Percentiles rank a stretch among this genome's conserved stretches.
Conservation (phyloP, 257 asterid genomes). For the Solanum neorickii region DNA sequence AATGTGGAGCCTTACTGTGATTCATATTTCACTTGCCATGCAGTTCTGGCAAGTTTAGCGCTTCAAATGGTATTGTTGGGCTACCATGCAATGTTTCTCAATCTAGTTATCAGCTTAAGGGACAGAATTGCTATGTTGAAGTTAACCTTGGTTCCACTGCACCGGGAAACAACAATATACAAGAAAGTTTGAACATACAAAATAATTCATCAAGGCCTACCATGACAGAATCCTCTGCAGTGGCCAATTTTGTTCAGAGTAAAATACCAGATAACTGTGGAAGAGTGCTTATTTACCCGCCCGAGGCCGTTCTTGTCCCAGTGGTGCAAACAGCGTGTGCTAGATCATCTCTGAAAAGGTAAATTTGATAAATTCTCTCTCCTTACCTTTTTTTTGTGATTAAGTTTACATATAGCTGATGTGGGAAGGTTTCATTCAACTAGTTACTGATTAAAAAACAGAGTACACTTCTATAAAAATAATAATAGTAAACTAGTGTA, state of each 20-base stretch:
- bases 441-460: not conserved
- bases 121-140: conserved; percentile 76
- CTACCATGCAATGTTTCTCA: conserved; percentile 56
- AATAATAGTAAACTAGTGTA: not conserved
- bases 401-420: not conserved
- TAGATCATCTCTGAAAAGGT: conserved; percentile 89
- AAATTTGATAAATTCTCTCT: not conserved
- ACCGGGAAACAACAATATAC: conserved; percentile 25
- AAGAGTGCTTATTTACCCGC: conserved; percentile 66
- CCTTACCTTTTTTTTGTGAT: not conserved
- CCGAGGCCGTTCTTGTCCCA: conserved; percentile 92
- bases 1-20: not conserved
- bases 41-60: conserved; percentile 78
- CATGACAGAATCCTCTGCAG: conserved; percentile 35
- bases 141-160: conserved; percentile 65
- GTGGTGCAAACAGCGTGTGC: conserved; percentile 84
- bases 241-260: conserved; percentile 36
- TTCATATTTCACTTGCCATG: conserved; percentile 8
- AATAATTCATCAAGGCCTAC: conserved; percentile 33
- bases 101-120: conserved; percentile 70
- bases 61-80: conserved; percentile 76
- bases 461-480: not conserved
- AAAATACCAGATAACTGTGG: conserved; percentile 38
- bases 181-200: conserved; percentile 22
- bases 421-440: not conserved